Evolutionary conservation across 768 basidiomycete genomes (phyloP).

Genomic region (Tricholoma furcatifolium): DNA sequence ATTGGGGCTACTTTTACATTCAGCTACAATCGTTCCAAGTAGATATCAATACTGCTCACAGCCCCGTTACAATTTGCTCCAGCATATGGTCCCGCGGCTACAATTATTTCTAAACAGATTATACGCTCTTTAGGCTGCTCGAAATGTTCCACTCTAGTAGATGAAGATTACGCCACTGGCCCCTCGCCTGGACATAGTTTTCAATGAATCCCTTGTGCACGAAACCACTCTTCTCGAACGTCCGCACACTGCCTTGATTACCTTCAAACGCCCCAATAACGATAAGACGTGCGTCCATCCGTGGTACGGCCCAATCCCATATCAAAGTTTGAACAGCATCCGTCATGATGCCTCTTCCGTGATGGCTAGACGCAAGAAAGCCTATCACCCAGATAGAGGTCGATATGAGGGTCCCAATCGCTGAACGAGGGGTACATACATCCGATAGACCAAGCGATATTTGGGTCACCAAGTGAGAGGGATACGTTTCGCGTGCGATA

Average conservation of each 20-base stretch:
- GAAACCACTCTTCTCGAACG: conserved; percentile 72
- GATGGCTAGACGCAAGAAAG: conserved; percentile 56
- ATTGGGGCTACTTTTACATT: too few relatives aligned
- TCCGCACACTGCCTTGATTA: conserved; percentile 59
- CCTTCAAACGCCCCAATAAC: conserved; percentile 42
- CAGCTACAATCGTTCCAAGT: too few relatives aligned
- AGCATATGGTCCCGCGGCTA: conserved; percentile 6
- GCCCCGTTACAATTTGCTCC: too few relatives aligned
- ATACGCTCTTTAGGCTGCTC: conserved; percentile 5
- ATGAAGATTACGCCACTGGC: conserved; percentile 32
- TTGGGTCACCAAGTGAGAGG: conserved; percentile 46
- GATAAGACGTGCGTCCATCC: conserved; percentile 55
- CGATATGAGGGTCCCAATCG: background rate
- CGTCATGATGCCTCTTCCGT: conserved; percentile 71
- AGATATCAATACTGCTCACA: too few relatives aligned
- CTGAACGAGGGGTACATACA: conserved; percentile 46
- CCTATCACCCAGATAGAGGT: conserved; percentile 33
- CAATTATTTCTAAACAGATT: background rate
- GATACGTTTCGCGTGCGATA: conserved; percentile 38
- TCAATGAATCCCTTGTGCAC: conserved; percentile 34
- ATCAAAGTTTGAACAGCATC: conserved; percentile 56
- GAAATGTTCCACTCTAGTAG: conserved; percentile 31
- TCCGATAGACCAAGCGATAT: conserved; percentile 63
- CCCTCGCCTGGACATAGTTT: conserved; percentile 36
- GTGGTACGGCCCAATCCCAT: conserved; percentile 57